Percentiles rank a stretch among this genome's conserved stretches.
Evolutionary conservation across 208 protist species (phyloP).

Genomic region (Endotrypanum monterogeii): DNA sequence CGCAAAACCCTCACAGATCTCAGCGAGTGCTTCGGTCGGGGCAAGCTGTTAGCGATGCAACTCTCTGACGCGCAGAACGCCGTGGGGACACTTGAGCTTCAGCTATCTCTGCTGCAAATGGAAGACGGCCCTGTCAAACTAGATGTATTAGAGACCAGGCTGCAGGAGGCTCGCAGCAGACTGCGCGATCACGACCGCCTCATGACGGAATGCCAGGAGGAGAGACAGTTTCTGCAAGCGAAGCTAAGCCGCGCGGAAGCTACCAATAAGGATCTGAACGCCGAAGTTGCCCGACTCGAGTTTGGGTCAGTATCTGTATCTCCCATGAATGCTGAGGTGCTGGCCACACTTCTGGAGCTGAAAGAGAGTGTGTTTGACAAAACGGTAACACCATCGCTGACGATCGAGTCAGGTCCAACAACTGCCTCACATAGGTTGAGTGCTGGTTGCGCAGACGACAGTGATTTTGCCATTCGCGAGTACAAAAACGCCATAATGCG

Average conservation of each 20-base stretch:
- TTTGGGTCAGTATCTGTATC: slow-evolving; percentile 38
- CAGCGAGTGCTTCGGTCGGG: slow-evolving; percentile 31
- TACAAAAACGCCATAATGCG: slow-evolving; percentile 67
- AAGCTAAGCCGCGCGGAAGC: slow-evolving; percentile 64
- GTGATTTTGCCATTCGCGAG: slow-evolving; percentile 67
- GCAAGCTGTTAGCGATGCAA: slow-evolving; percentile 49
- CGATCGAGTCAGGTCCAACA: slow-evolving; percentile 31
- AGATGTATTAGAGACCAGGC: slow-evolving; percentile 48
- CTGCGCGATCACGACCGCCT: slow-evolving; percentile 58
- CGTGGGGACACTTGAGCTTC: slow-evolving; percentile 60
- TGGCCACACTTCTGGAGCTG: slow-evolving; percentile 63
- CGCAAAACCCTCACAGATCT: slow-evolving; percentile 46
- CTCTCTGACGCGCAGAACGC: slow-evolving; percentile 61
- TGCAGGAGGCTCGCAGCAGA: slow-evolving; percentile 46
- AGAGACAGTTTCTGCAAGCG: slow-evolving; percentile 51
- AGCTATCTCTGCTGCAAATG: slow-evolving; percentile 49
- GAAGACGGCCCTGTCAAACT: slow-evolving; percentile 26
- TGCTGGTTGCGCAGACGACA: slow-evolving; percentile 25
- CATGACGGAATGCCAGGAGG: slow-evolving; percentile 67
- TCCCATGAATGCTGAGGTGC: slow-evolving; percentile 46
- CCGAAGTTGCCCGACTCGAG: slow-evolving; percentile 74
- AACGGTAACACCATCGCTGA: slow-evolving; percentile 54
- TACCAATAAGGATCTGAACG: slow-evolving; percentile 59
- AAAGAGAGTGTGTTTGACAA: slow-evolving; percentile 82
- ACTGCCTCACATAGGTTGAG: slow-evolving; percentile 1